These are phyloP conservation scores for Pulveroboletus sp. DNA, from an alignment of 768 basidiomycete genomes.

Conservation along the genomic window DNA sequence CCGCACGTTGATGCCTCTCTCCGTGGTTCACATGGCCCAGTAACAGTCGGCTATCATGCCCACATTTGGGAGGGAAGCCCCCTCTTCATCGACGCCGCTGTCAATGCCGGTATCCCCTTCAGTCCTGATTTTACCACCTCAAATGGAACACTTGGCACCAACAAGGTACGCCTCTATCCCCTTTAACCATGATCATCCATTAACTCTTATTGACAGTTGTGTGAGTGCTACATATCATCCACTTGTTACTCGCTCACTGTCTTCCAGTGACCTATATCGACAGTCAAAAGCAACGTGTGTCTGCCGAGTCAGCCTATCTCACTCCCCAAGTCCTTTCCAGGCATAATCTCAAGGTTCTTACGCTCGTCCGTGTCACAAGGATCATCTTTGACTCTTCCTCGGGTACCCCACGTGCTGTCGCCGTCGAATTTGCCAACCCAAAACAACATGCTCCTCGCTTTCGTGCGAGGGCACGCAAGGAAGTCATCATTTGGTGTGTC, in stretches of 20 bases:
- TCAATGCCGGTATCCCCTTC: slow-evolving; percentile 46
- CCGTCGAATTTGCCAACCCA: slow-evolving; percentile 53
- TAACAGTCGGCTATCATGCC: slow-evolving; percentile 55
- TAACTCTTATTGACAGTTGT: slow-evolving; percentile 31
- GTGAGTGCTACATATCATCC: slow-evolving; percentile 26
- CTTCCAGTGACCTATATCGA: slow-evolving; percentile 63
- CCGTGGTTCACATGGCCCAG: slow-evolving; percentile 52
- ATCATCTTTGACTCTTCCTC: slow-evolving; percentile 47
- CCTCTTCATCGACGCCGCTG: slow-evolving; percentile 53
- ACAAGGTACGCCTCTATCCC: slow-evolving; percentile 41
- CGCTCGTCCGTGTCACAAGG: slow-evolving; percentile 51
- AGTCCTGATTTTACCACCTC: slow-evolving; percentile 54
- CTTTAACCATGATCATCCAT: neutral
- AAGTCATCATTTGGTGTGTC: slow-evolving; percentile 58
- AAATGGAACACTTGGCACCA: slow-evolving; percentile 54
- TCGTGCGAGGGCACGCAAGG: slow-evolving; percentile 46
- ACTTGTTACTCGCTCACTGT: slow-evolving; percentile 1
- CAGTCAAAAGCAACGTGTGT: slow-evolving; percentile 47
- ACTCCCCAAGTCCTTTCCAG: slow-evolving; percentile 58
- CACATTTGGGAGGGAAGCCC: slow-evolving; percentile 40
- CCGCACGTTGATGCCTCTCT: slow-evolving; percentile 43
- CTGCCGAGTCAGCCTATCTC: slow-evolving; percentile 63
- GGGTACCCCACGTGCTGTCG: slow-evolving; percentile 45
- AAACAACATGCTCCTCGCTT: slow-evolving; percentile 29
- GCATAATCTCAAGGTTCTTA: slow-evolving; percentile 60